A percentile compares a stretch with the other conserved stretches of the same genome.
Conservation (phyloP, 2,329 filamentous ascomycete genomes). For the Aspergillus puulaauensis region DNA sequence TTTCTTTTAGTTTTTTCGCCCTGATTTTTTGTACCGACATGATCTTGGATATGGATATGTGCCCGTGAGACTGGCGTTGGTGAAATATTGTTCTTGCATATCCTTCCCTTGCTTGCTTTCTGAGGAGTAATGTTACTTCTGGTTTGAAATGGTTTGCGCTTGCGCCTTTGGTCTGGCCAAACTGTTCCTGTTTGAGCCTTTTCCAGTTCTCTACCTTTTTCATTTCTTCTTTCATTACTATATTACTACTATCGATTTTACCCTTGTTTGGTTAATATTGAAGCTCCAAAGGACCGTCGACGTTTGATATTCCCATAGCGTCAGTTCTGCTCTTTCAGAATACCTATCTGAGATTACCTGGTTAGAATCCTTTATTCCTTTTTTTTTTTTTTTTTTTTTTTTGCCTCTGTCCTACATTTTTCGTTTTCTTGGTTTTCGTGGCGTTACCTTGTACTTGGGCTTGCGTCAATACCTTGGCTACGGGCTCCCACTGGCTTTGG, state of each 20-base stretch:
- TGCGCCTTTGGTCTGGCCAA: conserved; percentile 11
- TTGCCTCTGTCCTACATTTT: conserved; percentile 14
- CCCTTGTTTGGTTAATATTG: conserved; percentile 18
- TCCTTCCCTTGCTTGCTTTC: conserved; percentile 16
- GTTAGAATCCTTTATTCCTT: conserved; percentile 13
- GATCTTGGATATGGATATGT: conserved; percentile 30
- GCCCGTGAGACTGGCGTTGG: conserved; percentile 36
- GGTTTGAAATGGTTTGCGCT: conserved; percentile 15
- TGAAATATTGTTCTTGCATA: conserved; percentile 32
- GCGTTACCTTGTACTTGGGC: conserved; percentile 13
- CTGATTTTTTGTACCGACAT: conserved; percentile 21
- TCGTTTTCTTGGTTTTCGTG: conserved; percentile 13
- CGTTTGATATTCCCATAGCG: conserved; percentile 13
- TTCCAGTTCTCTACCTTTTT: conserved; percentile 23
- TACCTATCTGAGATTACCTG: conserved; percentile 9
- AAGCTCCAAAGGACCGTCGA: conserved; percentile 9
- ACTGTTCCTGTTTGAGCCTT: conserved; percentile 17
- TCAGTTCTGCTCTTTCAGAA: conserved; percentile 17
- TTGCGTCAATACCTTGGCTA: conserved; percentile 6
- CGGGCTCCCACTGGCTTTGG: conserved; percentile 7
- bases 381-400: conserved; percentile 24
- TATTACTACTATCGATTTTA: conserved; percentile 29
- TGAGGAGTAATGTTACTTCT: conserved; percentile 10
- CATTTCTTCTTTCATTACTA: conserved; percentile 24
- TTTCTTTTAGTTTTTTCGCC: conserved; percentile 18